Percentiles rank a stretch among this genome's conserved stretches.
Evolutionary conservation across 1,284 basidiomycete species (phyloP).

Genomic region (Puccinia novopanici): DNA sequence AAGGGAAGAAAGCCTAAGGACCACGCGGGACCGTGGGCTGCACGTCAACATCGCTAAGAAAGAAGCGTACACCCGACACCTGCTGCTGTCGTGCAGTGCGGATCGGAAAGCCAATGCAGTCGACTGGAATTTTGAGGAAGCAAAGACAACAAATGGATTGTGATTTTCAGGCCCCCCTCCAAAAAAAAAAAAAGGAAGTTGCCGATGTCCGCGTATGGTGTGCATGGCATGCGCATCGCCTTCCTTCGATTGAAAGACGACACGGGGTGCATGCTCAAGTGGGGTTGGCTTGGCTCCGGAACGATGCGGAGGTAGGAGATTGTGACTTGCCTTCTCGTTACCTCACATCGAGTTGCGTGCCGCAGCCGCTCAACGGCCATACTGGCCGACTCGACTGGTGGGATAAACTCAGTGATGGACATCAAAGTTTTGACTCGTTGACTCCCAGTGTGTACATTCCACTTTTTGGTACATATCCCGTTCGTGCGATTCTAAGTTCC

Average conservation of each 20-base stretch:
- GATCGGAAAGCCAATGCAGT: neutral
- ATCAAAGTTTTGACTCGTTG: conserved; percentile 1
- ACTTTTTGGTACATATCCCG: neutral
- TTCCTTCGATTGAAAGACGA: neutral
- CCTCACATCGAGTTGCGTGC: neutral
- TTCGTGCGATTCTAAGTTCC: neutral
- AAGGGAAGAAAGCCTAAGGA: neutral
- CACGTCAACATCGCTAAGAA: neutral
- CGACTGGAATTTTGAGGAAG: neutral
- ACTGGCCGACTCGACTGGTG: conserved; percentile 7
- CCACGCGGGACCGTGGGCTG: neutral
- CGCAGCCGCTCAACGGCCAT: conserved; percentile 15
- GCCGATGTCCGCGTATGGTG: neutral
- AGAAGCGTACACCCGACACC: neutral
- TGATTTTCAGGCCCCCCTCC: neutral
- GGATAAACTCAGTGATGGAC: neutral
- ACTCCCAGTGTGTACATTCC: neutral
- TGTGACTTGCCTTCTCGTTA: conserved; percentile 3
- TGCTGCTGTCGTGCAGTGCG: neutral
- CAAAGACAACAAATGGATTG: neutral
- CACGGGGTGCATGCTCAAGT: conserved; percentile 1
- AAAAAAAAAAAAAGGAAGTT: no score
- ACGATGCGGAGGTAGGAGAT: neutral
- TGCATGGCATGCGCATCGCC: neutral
- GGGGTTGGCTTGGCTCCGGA: neutral